phyloP scores from a whole-genome alignment of 2,329 filamentous ascomycete genomes.

The Lachnum nothofagi region DNA sequence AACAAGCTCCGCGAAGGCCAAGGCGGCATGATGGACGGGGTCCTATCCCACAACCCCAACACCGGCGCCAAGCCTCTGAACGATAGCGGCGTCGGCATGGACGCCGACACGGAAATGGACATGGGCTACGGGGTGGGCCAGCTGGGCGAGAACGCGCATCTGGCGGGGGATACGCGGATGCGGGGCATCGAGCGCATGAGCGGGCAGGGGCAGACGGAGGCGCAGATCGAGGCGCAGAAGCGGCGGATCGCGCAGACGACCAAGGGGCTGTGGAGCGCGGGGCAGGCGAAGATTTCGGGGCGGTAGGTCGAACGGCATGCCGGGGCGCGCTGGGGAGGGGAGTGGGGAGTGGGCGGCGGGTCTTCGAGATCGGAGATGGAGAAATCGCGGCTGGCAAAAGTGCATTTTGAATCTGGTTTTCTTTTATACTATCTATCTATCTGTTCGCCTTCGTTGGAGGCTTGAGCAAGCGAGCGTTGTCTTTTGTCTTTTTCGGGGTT shows the following conservation, averaged over 20 bases:
- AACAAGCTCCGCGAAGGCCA: conserved; percentile 65
- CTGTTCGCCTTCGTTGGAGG: no score
- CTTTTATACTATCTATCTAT: background rate
- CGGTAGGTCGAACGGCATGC: conserved; percentile 8
- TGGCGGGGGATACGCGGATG: conserved; percentile 21
- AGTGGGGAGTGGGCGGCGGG: background rate
- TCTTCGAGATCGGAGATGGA: background rate
- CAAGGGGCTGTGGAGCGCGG: conserved; percentile 53
- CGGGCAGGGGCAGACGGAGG: conserved; percentile 33
- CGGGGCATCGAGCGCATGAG: conserved; percentile 25
- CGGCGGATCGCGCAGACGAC: conserved; percentile 59
- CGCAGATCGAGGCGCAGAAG: conserved; percentile 35
- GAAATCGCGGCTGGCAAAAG: background rate
- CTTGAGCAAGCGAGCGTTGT: background rate
- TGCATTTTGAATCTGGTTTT: background rate
- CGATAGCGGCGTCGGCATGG: conserved; percentile 38
- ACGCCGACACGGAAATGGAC: conserved; percentile 22
- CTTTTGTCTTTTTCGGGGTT: background rate
- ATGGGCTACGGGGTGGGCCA: conserved; percentile 17
- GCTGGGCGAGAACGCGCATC: conserved; percentile 6
- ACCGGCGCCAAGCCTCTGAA: conserved; percentile 38
- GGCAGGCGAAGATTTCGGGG: conserved; percentile 24
- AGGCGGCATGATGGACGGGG: conserved; percentile 56
- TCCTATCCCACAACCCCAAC: conserved; percentile 46
- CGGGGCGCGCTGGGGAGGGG: background rate